Evolutionary conservation across 163 green algal genomes (phyloP).

Genomic region (Scenedesmus sp.): DNA sequence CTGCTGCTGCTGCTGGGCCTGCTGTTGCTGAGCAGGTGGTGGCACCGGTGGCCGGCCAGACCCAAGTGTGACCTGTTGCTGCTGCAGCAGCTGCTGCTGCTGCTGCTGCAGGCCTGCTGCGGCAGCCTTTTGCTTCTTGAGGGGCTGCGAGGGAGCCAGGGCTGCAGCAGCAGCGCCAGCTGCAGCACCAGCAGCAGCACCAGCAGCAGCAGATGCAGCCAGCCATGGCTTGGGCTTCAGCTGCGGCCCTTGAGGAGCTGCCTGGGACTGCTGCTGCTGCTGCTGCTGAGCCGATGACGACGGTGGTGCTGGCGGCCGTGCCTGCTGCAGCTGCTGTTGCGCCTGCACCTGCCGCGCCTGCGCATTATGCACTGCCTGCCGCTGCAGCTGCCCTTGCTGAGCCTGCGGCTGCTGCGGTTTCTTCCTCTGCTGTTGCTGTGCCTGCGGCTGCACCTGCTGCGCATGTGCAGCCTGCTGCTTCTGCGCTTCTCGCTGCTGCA

Average conservation of each 20-base stretch:
- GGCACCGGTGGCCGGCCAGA: not conserved
- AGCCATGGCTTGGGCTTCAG: not conserved
- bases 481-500: not conserved
- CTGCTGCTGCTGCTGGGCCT: not conserved
- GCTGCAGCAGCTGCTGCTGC: not conserved
- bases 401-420: not conserved
- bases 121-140: not conserved
- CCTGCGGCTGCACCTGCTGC: not conserved
- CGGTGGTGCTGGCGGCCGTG: no score
- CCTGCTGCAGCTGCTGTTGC: not conserved
- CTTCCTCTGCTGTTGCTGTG: not conserved
- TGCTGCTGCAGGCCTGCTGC: no score
- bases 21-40: not conserved
- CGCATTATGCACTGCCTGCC: no score
- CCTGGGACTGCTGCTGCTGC: not conserved
- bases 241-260: not conserved
- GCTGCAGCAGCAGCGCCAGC: not conserved
- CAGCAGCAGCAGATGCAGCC: not conserved
- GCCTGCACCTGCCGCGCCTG: not conserved
- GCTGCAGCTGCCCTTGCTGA: not conserved
- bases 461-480: not conserved
- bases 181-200: not conserved
- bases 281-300: not conserved
- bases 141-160: not conserved
- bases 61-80: not conserved